A percentile compares a stretch with the other conserved stretches of the same genome.
Conservation (phyloP, 2,329 filamentous ascomycete genomes). For the Elsinoe perseae region DNA sequence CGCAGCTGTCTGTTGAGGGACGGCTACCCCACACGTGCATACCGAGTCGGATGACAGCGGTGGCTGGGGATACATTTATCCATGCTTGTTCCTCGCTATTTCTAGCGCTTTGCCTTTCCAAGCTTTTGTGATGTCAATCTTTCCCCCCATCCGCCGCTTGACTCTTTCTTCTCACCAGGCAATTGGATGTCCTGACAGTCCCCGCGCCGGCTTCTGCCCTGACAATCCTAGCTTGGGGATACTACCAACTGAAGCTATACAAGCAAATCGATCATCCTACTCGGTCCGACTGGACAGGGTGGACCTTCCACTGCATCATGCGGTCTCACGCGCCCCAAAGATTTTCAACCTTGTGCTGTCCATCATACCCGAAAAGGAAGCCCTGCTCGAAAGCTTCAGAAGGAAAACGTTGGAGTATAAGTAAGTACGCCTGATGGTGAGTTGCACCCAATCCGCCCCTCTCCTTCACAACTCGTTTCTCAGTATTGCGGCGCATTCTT, state of each 20-base stretch:
- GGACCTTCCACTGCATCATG: constrained; percentile 1
- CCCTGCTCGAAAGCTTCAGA: not conserved
- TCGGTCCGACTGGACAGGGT: constrained; percentile 2
- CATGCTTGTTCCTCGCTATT: not conserved
- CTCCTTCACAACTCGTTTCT: not conserved
- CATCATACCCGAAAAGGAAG: not conserved
- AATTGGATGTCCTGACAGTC: not conserved
- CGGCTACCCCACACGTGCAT: not conserved
- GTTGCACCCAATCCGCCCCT: not conserved
- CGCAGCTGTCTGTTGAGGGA: not conserved
- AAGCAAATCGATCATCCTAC: constrained; percentile 7
- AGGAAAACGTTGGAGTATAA: not conserved
- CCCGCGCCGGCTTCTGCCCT: constrained; percentile 1
- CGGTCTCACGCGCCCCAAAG: not conserved
- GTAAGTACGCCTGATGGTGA: not conserved
- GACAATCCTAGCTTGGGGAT: not conserved
- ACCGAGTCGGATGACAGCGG: not conserved
- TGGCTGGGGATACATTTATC: not conserved
- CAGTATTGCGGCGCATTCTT: not conserved
- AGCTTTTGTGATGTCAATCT: not conserved
- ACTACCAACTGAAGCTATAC: not conserved
- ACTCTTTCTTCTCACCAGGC: not conserved
- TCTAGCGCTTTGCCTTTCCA: constrained; percentile 2
- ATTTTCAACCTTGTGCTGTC: not conserved
- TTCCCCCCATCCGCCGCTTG: not conserved